A percentile compares a stretch with the other conserved stretches of the same genome.
These are phyloP conservation scores for Fusarium brachygibbosum DNA, from an alignment of 2,329 filamentous ascomycete genomes.

Conservation along the genomic window DNA sequence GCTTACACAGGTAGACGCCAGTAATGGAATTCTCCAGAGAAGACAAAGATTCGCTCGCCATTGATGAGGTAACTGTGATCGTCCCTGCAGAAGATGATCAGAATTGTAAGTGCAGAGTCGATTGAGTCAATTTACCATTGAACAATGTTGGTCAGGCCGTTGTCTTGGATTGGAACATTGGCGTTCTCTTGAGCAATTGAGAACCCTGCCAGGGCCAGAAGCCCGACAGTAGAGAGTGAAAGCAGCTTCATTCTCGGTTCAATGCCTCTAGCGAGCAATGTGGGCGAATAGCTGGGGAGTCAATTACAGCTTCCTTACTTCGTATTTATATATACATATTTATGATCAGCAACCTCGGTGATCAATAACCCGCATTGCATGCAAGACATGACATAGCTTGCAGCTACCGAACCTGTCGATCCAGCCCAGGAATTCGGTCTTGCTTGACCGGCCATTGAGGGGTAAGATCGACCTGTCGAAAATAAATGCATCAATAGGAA, in stretches of 20 bases:
- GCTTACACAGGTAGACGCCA: conserved; percentile 59
- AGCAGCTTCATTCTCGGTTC: conserved; percentile 30
- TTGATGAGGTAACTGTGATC: conserved; percentile 59
- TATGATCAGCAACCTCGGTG: conserved; percentile 4
- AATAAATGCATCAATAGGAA: conserved; percentile 41
- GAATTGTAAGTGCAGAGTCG: fast-evolving
- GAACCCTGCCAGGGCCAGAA: conserved; percentile 29
- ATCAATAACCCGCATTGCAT: conserved; percentile 12
- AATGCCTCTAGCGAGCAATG: background rate
- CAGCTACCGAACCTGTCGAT: conserved; percentile 28
- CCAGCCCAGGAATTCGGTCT: conserved; percentile 30
- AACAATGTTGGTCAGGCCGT: conserved; percentile 31
- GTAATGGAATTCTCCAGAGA: conserved; percentile 61
- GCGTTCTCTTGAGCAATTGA: conserved; percentile 26
- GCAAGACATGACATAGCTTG: conserved; percentile 24
- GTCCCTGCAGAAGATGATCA: conserved; percentile 50
- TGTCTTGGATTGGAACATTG: conserved; percentile 28
- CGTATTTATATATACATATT: conserved; percentile 12
- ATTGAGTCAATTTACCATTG: conserved; percentile 20
- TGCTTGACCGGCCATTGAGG: conserved; percentile 35
- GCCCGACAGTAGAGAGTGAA: conserved; percentile 30
- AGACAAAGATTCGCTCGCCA: conserved; percentile 58
- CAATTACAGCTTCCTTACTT: background rate
- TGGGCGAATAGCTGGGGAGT: background rate
- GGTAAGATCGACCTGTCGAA: conserved; percentile 19